Evolutionary conservation across 2,329 filamentous ascomycete species (phyloP), one percentile per base, ranked within the genome.

Genomic region (Atkinsonella hypoxylon): DNA sequence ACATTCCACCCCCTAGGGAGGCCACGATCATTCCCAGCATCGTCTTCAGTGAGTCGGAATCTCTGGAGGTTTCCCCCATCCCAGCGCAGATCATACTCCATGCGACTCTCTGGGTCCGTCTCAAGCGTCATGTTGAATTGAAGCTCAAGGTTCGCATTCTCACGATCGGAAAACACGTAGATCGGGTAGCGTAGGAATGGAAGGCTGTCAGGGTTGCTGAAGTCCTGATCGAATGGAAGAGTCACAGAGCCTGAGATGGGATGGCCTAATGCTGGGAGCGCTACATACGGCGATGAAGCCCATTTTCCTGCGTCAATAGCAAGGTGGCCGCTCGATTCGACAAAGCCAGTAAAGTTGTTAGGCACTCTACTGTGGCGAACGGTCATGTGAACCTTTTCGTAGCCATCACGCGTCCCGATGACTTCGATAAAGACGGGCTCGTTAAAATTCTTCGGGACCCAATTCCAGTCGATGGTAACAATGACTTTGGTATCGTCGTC

Each of bases 71-170:
- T 58, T 3, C 64, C 62, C 22, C 70, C 65, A 45, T 77, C 71
- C 15, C 79, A 60, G 6, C 70, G 67, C 2, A 77, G 62, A 4
- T 76, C 71, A 54, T 76, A 79, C 5, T 66, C 67, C 59, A 81
- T 72, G 2, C 67, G 70, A 1, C 68, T 64, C 20, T 65, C 62
- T 1, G 76, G 75, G 50, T 77, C 70, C 6, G 73, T 70, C 56
- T 80, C 78, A 4, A 78, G 66, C 0, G 70, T 65, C 48, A 61
- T 64, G 51, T 62, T 67, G 55, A 70, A 65, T 41, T 68, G 66
- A 12, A 69, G 55, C 17, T 62, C 58, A 1, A 67, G 59, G 2
- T 54, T 56, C 1, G 66, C 55, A 11, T 56, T 50, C 2, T 54
- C 49, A 2, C 53, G 54, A 1, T 56, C 45, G 1, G 61, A 55